Conservation (phyloP, 306 rosid genomes). For the Cyclanthera cordifolia region DNA sequence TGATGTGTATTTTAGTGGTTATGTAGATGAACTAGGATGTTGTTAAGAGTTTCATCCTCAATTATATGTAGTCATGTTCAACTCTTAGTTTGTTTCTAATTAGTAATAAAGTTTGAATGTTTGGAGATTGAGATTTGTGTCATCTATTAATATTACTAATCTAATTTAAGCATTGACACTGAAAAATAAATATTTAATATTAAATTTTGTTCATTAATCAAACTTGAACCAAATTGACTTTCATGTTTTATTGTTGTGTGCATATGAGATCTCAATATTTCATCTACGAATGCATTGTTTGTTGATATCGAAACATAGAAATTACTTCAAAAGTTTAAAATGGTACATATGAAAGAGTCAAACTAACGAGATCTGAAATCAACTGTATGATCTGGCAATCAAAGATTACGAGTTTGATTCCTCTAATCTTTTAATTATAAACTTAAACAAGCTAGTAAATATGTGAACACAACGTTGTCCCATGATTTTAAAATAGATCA, state of each 20-base stretch:
- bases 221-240: background rate
- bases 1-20: slow-evolving; percentile 3
- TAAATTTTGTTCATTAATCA: background rate
- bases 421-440: no score
- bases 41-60: background rate
- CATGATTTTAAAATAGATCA: background rate
- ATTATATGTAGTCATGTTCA: background rate
- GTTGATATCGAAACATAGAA: background rate
- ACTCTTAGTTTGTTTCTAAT: background rate
- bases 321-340: no score
- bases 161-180: background rate
- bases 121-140: background rate
- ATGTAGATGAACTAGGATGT: slow-evolving; percentile 6
- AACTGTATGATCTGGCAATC: no score
- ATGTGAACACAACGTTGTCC: background rate
- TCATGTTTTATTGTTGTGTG: background rate
- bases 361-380: no score
- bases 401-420: no score
- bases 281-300: background rate
- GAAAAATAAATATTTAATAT: no score
- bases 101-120: background rate
- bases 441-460: background rate
- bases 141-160: background rate
- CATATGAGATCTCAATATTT: background rate
- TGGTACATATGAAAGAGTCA: no score